Evolutionary conservation across 495 filamentous ascomycete genomes (phyloP), one percentile per base, ranked within the genome.

Genomic region (Saxophila tyrrhenica): DNA sequence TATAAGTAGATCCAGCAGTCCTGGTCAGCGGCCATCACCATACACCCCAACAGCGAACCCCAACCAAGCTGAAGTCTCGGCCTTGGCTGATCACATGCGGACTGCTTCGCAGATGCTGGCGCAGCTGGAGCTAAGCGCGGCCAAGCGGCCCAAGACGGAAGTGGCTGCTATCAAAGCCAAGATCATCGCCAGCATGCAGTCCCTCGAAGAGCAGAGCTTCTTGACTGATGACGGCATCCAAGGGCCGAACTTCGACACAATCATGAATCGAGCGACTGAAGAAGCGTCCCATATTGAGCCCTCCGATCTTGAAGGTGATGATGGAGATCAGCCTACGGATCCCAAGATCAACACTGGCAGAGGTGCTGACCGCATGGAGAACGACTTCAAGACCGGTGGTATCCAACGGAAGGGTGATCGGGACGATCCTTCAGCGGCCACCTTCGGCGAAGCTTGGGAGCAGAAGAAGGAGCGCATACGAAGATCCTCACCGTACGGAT

Each of bases 151-250:
- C 16, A 79, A 74, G 57, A 73, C 78, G 39, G 85, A 88, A 64
- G 84, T 88, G 9, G 84, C 81, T 9, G 83, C 82, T 22, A 88
- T 88, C 65, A 72, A 83, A 56, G 78, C 82, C 13, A 82, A 82
- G 68, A 88, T 88, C 58, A 88, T 88, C 57, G 85, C 85, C 1
- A 87, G 84, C 66, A 88, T 88, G 84, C 84, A 88, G 59, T 84
- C 70, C 61, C 74, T 88, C n/a, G 84, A 88, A 62, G 84, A 88
- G 64, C 82, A 88, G 63, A 86, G 77, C 64, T 88, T 88, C 58
- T 75, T 83, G 41, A 63, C 75, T 9, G 77, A 83, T 50, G 66
- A 70, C 23, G 39, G 55, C 9, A 68, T 69, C 10, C 70, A 75
- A 25, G 73, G 76, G 9, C 81, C 84, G 25, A 85, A 80, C 1